Conservation (phyloP, 202 grass and related monocot species). For the Schoenoplectus triqueter region DNA sequence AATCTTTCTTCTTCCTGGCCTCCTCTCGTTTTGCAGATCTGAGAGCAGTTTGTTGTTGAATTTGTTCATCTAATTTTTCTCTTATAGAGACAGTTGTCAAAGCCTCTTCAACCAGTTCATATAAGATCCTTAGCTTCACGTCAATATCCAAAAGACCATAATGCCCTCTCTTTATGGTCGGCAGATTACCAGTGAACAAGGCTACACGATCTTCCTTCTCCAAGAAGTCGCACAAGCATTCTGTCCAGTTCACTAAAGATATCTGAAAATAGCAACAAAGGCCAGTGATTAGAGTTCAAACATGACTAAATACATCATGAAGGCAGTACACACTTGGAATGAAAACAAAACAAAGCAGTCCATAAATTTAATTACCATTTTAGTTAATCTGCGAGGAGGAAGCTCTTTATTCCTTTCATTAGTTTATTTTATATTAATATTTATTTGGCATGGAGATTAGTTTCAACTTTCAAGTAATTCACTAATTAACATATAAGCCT, state of each 20-base stretch:
- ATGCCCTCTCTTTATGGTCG: conserved; percentile 73
- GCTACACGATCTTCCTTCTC: conserved; percentile 57
- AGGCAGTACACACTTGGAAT: not conserved
- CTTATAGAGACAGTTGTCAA: conserved; percentile 63
- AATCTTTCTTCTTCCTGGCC: conserved; percentile 57
- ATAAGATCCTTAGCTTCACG: conserved; percentile 67
- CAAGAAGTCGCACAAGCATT: conserved; percentile 75
- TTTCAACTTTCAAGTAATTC: not conserved
- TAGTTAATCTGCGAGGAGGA: not conserved
- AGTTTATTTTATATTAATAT: conserved; percentile 16
- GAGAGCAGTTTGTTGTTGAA: conserved; percentile 61
- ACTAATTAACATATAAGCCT: conserved; percentile 1
- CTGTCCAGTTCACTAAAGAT: conserved; percentile 67
- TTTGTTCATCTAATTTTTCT: conserved; percentile 65
- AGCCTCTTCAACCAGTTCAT: conserved; percentile 69
- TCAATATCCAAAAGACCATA: conserved; percentile 74
- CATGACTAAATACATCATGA: not conserved
- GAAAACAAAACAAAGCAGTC: not conserved
- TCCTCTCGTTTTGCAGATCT: conserved; percentile 59
- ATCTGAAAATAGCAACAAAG: conserved; percentile 55
- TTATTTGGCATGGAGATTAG: not conserved
- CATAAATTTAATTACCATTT: not conserved
- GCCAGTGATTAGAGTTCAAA: conserved; percentile 9
- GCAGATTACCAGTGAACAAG: conserved; percentile 50
- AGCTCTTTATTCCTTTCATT: not conserved